phyloP scores from a whole-genome alignment of 345 rosid species.

The Nasturtium officinale region DNA sequence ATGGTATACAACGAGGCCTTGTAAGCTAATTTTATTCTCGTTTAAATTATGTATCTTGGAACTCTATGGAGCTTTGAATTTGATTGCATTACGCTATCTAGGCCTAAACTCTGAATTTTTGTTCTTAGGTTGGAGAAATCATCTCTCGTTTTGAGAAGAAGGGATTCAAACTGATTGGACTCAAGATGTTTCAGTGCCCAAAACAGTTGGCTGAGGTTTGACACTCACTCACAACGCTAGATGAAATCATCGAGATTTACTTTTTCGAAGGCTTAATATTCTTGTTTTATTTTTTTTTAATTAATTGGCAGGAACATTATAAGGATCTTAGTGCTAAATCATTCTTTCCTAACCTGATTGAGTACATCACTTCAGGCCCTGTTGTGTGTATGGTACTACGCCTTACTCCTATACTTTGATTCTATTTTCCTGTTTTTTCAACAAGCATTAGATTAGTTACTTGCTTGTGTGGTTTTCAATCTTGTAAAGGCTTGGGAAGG shows the following conservation, averaged over 20 bases:
- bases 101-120: not conserved
- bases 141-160: slow-evolving; percentile 95
- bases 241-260: not conserved
- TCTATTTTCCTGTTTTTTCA: not conserved
- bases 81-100: not conserved
- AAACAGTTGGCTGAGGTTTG: slow-evolving; percentile 86
- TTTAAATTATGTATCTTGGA: not conserved
- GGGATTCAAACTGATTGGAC: slow-evolving; percentile 79
- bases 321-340: slow-evolving; percentile 83
- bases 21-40: slow-evolving; percentile 48
- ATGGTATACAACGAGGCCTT: slow-evolving; percentile 91
- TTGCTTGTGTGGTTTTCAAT: slow-evolving; percentile 19
- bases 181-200: slow-evolving; percentile 89
- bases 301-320: slow-evolving; percentile 74
- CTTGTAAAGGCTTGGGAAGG: slow-evolving; percentile 90
- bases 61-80: not conserved
- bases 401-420: not conserved
- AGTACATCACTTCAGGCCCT: slow-evolving; percentile 92
- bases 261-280: not conserved
- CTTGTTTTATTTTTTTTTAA: slow-evolving; percentile 15
- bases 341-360: slow-evolving; percentile 81
- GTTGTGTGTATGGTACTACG: slow-evolving; percentile 94
- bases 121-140: slow-evolving; percentile 85
- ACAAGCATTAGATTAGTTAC: not conserved
- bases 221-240: not conserved